Conservation (phyloP, 1,284 basidiomycete genomes). For the Gymnopus androsaceus region DNA sequence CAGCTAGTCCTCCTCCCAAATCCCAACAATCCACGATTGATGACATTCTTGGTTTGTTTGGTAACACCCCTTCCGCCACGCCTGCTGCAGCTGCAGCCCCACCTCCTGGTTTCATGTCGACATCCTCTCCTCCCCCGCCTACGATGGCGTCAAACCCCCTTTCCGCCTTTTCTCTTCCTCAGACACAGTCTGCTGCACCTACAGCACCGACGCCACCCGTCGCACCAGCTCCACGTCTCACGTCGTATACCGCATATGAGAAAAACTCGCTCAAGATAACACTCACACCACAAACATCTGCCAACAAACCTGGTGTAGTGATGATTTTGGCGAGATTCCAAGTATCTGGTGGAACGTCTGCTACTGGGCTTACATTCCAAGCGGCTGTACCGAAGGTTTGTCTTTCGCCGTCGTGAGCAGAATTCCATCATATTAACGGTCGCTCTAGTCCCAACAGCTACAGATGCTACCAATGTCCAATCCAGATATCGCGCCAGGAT, state of each 20-base stretch:
- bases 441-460: constrained; percentile 85
- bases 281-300: constrained; percentile 82
- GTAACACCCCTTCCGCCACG: constrained; percentile 44
- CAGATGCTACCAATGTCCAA: constrained; percentile 99
- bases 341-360: constrained; percentile 53
- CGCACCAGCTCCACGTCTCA: constrained; percentile 49
- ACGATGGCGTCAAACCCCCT: constrained; percentile 4
- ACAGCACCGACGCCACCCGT: constrained; percentile 38
- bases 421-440: neutral
- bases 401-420: constrained; percentile 14
- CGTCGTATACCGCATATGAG: constrained; percentile 87
- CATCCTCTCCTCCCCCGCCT: constrained; percentile 21
- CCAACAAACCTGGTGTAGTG: constrained; percentile 81
- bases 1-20: constrained; percentile 42
- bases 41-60: constrained; percentile 93
- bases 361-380: constrained; percentile 84
- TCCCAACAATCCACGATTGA: constrained; percentile 68
- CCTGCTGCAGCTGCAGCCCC: constrained; percentile 37
- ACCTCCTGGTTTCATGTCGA: constrained; percentile 29
- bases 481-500: constrained; percentile 74
- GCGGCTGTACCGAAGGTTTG: constrained; percentile 95
- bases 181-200: constrained; percentile 37
- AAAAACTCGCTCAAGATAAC: constrained; percentile 90
- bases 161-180: constrained; percentile 36
- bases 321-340: constrained; percentile 92